Percentiles rank a stretch among this genome's conserved stretches.
These are phyloP conservation scores for Trichoderma gracile DNA, from an alignment of 2,329 filamentous ascomycete species.

Conservation along the genomic window DNA sequence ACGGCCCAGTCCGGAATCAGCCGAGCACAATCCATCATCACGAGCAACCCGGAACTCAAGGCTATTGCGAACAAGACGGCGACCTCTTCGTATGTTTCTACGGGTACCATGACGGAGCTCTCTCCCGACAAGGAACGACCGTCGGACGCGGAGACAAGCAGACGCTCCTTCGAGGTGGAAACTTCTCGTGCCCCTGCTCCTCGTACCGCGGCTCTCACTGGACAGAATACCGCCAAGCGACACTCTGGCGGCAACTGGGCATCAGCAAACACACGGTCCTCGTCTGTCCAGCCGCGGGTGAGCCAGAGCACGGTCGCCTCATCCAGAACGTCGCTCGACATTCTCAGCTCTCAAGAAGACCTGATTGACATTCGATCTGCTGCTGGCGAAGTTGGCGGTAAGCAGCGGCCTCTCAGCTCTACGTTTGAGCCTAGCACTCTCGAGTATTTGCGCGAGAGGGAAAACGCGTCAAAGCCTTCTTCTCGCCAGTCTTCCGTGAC, in stretches of 20 bases:
- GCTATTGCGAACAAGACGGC: conserved; percentile 52
- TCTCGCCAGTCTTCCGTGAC: conserved; percentile 32
- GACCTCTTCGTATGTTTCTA: conserved; percentile 50
- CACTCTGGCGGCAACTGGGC: conserved; percentile 18
- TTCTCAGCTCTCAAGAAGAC: conserved; percentile 30
- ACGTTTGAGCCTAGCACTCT: conserved; percentile 75
- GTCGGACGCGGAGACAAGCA: conserved; percentile 8
- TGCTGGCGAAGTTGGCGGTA: conserved; percentile 42
- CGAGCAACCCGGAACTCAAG: conserved; percentile 61
- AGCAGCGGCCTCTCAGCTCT: conserved; percentile 75
- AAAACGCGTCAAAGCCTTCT: conserved; percentile 53
- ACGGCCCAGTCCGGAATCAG: conserved; percentile 53
- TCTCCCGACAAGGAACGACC: conserved; percentile 14
- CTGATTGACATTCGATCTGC: conserved; percentile 30
- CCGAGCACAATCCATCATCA: conserved; percentile 64
- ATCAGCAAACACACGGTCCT: conserved; percentile 17
- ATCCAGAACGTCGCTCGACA: conserved; percentile 29
- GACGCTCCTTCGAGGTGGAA: conserved; percentile 14
- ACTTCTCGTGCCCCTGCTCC: neutral
- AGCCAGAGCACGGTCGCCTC: conserved; percentile 25
- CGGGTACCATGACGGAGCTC: conserved; percentile 56
- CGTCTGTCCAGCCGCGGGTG: conserved; percentile 32
- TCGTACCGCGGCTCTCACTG: conserved; percentile 1
- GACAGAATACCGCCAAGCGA: conserved; percentile 18
- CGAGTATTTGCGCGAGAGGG: conserved; percentile 78